Evolutionary conservation across 257 asterid species (phyloP).

Genomic region (Echites panduratus): DNA sequence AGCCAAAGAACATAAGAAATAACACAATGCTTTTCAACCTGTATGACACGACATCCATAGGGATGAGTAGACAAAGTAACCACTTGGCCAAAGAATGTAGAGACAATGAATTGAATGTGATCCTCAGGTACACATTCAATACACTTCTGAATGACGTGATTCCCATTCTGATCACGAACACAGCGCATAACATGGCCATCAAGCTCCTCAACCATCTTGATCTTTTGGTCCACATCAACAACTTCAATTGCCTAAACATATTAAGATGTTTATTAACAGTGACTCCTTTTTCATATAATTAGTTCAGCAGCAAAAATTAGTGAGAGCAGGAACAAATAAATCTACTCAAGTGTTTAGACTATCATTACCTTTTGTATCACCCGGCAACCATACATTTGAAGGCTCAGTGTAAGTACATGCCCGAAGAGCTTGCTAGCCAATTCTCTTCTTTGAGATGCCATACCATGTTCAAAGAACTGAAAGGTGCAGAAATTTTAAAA

Average conservation of each 20-base stretch:
- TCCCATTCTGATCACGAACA: conserved; percentile 97
- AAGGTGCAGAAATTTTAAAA: neutral
- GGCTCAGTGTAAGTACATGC: conserved; percentile 79
- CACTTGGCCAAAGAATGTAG: conserved; percentile 83
- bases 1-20: neutral
- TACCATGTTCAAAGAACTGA: conserved; percentile 95
- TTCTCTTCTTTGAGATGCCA: conserved; percentile 83
- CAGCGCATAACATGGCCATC: conserved; percentile 93
- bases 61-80: conserved; percentile 93
- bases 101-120: conserved; percentile 67
- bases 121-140: conserved; percentile 91
- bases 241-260: conserved; percentile 84
- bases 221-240: conserved; percentile 83
- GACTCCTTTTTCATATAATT: neutral
- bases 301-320: neutral
- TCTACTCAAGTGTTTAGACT: neutral
- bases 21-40: conserved; percentile 38
- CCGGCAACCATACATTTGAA: conserved; percentile 98
- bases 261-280: neutral
- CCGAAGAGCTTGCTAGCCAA: conserved; percentile 78
- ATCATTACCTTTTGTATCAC: conserved; percentile 87
- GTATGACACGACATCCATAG: conserved; percentile 96
- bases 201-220: conserved; percentile 87
- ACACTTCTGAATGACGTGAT: conserved; percentile 92
- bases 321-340: neutral